These are phyloP conservation scores for Protea cynaroides DNA, from an alignment of 164 flowering plant genomes.

Conservation along the genomic window DNA sequence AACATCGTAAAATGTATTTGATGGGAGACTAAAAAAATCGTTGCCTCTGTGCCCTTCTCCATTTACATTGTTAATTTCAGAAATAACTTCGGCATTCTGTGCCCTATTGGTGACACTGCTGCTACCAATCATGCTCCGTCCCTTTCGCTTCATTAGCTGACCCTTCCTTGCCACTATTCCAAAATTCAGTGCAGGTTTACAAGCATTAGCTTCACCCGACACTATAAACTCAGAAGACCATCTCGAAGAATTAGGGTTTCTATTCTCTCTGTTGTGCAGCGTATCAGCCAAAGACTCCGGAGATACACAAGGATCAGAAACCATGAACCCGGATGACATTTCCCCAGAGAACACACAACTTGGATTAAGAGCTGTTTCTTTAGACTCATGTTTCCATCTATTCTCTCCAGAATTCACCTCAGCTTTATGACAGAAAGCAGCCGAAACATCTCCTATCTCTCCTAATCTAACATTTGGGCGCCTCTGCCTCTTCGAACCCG, in stretches of 20 bases:
- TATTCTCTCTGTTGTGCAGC: conserved; percentile 27
- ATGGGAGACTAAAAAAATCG: conserved; percentile 10
- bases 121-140: conserved; percentile 10
- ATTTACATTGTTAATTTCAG: conserved; percentile 16
- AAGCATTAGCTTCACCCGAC: conserved; percentile 12
- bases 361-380: conserved; percentile 5
- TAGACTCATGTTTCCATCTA: conserved; percentile 13
- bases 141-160: conserved; percentile 31
- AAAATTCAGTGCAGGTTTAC: conserved; percentile 20
- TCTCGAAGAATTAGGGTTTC: conserved; percentile 33
- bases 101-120: conserved; percentile 7
- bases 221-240: conserved; percentile 10
- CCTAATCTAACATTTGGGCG: conserved; percentile 53
- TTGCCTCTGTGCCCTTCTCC: conserved; percentile 8
- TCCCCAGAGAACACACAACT: conserved; percentile 12
- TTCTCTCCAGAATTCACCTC: conserved; percentile 13
- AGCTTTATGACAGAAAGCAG: conserved; percentile 24
- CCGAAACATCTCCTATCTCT: conserved; percentile 45
- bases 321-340: conserved; percentile 5
- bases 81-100: conserved; percentile 20
- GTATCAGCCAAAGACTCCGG: conserved; percentile 13
- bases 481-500: conserved; percentile 42
- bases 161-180: conserved; percentile 25
- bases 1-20: conserved; percentile 9
- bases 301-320: conserved; percentile 17